phyloP scores from a whole-genome alignment of 1,284 basidiomycete species.

The Ganoderma boninense region DNA sequence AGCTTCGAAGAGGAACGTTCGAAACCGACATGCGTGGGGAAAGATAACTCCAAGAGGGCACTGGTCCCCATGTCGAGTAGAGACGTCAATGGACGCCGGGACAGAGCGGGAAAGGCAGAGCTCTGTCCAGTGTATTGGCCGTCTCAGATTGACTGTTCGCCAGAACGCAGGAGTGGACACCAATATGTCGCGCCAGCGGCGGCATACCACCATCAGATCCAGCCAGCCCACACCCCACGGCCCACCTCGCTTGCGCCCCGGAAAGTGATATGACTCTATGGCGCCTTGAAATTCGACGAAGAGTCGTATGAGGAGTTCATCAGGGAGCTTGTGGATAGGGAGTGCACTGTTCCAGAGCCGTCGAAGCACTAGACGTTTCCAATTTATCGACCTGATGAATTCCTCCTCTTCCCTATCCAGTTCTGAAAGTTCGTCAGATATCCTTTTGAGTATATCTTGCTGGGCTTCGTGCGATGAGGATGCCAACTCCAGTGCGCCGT shows the following conservation, averaged over 20 bases:
- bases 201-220: slow-evolving; percentile 18
- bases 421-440: neutral
- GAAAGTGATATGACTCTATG: neutral
- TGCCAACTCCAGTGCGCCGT: neutral
- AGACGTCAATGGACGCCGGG: neutral
- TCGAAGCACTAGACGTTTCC: neutral
- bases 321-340: neutral
- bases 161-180: slow-evolving; percentile 12
- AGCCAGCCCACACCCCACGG: neutral
- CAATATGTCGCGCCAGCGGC: slow-evolving; percentile 5
- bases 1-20: neutral
- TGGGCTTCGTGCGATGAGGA: neutral
- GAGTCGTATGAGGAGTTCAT: neutral
- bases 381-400: neutral
- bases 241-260: too few relatives aligned
- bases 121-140: neutral
- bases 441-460: neutral
- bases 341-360: neutral
- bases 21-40: neutral
- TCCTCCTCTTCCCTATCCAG: neutral
- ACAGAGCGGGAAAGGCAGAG: neutral
- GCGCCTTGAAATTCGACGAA: neutral
- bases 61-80: neutral
- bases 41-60: neutral
- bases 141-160: neutral